These are phyloP conservation scores for Cutaneotrichosporon sp. DNA, from an alignment of 1,284 basidiomycete genomes.

Conservation along the genomic window DNA sequence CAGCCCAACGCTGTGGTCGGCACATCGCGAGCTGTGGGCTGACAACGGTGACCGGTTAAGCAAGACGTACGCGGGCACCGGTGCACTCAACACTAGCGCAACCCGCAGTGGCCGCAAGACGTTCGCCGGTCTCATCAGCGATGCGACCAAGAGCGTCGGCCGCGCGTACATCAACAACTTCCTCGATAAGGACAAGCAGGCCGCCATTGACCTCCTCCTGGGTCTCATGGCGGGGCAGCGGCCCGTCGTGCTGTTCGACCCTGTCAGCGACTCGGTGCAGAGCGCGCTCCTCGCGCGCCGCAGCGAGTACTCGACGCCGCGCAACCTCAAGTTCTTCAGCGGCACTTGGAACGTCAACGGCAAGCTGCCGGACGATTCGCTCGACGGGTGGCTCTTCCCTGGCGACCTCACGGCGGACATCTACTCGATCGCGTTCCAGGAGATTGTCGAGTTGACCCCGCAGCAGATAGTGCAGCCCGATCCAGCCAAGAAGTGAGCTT, in stretches of 20 bases:
- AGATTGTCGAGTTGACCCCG: constrained; percentile 94
- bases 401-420: constrained; percentile 70
- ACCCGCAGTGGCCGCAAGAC: constrained; percentile 93
- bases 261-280: constrained; percentile 84
- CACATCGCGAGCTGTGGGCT: constrained; percentile 93
- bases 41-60: constrained; percentile 91
- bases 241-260: constrained; percentile 90
- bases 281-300: constrained; percentile 68
- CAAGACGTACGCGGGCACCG: constrained; percentile 92
- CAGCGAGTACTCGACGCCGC: constrained; percentile 79
- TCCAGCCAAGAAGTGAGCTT: constrained; percentile 77
- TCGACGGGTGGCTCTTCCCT: constrained; percentile 90
- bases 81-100: constrained; percentile 92
- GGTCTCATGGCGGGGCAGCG: constrained; percentile 87
- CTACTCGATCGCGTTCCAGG: constrained; percentile 92
- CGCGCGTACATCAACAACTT: constrained; percentile 98
- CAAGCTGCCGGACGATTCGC: constrained; percentile 73
- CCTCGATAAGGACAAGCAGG: constrained; percentile 91
- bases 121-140: constrained; percentile 84
- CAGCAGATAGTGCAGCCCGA: constrained; percentile 97
- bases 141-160: constrained; percentile 91
- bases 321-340: constrained; percentile 71
- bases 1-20: constrained; percentile 67
- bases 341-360: constrained; percentile 99
- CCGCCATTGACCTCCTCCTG: constrained; percentile 92